Percentiles rank a stretch among this genome's conserved stretches.
phyloP scores from a whole-genome alignment of 805 yeast species.

The Scheffersomyces lignosus region DNA sequence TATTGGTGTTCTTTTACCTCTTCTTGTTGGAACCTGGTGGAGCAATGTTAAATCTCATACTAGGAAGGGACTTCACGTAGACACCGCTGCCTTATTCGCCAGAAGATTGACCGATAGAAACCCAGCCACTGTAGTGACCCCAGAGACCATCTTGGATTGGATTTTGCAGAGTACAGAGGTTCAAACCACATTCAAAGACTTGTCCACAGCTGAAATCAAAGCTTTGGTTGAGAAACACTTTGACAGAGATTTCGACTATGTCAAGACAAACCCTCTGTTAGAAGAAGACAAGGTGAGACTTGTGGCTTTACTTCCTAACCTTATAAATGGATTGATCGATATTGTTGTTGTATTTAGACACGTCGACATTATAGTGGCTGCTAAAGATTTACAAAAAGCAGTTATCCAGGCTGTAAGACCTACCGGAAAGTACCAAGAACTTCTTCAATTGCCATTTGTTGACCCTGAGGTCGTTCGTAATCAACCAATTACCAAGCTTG shows the following conservation, averaged over 20 bases:
- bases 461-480: conserved; percentile 44
- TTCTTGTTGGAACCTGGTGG: conserved; percentile 90
- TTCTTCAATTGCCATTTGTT: conserved; percentile 81
- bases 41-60: conserved; percentile 73
- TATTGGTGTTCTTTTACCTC: conserved; percentile 79
- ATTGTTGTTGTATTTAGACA: conserved; percentile 80
- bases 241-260: conserved; percentile 43
- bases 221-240: conserved; percentile 58
- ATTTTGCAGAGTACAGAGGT: conserved; percentile 70
- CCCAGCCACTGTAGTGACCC: conserved; percentile 65
- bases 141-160: conserved; percentile 58
- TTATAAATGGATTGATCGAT: conserved; percentile 73
- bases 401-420: conserved; percentile 74
- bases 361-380: conserved; percentile 58
- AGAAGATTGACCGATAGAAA: conserved; percentile 71
- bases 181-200: conserved; percentile 37
- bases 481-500: conserved; percentile 57
- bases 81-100: conserved; percentile 78
- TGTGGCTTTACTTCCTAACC: conserved; percentile 61
- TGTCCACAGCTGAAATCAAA: conserved; percentile 48
- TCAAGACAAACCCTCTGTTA: conserved; percentile 17
- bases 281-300: conserved; percentile 50
- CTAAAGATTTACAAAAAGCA: conserved; percentile 67
- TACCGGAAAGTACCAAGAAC: conserved; percentile 54
- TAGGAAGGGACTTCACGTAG: conserved; percentile 76